Conservation (phyloP, 108 stramenopile genomes). For the Skeletonema costatum region DNA sequence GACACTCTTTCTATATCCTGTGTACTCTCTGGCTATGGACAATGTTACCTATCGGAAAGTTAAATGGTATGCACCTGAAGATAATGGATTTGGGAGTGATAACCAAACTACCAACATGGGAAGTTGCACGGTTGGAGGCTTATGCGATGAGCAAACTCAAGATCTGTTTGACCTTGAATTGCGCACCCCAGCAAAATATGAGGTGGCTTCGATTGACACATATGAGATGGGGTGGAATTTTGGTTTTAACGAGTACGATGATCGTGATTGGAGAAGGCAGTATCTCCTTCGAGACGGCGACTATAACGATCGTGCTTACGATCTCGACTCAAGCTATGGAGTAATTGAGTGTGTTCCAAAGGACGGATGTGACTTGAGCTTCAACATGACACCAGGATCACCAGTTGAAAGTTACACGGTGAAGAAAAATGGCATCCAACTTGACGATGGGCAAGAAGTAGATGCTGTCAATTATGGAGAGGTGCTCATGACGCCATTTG, state of each 20-base stretch:
- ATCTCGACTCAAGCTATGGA: not conserved
- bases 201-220: not conserved
- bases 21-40: not conserved
- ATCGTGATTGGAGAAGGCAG: not conserved
- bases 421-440: too few relatives aligned
- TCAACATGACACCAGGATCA: too few relatives aligned
- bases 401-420: too few relatives aligned
- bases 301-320: not conserved
- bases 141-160: not conserved
- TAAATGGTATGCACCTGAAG: not conserved
- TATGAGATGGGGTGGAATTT: not conserved
- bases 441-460: too few relatives aligned
- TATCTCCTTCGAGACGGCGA: not conserved
- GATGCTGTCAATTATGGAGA: too few relatives aligned
- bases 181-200: not conserved
- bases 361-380: not conserved
- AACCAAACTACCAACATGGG: slow-evolving; percentile 1
- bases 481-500: too few relatives aligned
- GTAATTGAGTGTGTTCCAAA: not conserved
- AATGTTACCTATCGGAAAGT: not conserved
- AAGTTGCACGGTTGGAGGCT: not conserved
- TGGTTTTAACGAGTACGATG: not conserved
- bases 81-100: not conserved
- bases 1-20: not conserved
- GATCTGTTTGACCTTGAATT: not conserved